Evolutionary conservation across 2,329 filamentous ascomycete genomes (phyloP).

Genomic region (Penicillium hesseltinei): DNA sequence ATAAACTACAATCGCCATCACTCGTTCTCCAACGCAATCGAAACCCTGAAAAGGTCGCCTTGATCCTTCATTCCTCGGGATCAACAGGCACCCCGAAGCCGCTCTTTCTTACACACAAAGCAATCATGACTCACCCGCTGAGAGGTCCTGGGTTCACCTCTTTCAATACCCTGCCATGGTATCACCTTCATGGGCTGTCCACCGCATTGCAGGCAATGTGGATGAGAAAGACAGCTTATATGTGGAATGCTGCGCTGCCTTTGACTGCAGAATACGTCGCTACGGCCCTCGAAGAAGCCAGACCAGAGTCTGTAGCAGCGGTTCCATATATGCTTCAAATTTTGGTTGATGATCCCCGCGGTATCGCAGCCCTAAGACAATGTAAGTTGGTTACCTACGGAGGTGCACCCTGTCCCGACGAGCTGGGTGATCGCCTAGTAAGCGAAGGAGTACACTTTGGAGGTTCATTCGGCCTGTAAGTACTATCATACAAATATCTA

Average conservation of each 20-base stretch:
- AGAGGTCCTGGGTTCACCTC: conserved; percentile 39
- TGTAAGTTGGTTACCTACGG: conserved; percentile 44
- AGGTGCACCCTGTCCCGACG: conserved; percentile 45
- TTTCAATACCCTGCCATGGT: conserved; percentile 47
- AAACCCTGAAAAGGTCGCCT: conserved; percentile 32
- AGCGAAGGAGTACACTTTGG: conserved; percentile 38
- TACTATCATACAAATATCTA: not conserved
- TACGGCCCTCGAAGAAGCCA: conserved; percentile 36
- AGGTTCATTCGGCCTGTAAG: conserved; percentile 44
- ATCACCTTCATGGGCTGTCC: conserved; percentile 45
- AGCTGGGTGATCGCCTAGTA: conserved; percentile 42
- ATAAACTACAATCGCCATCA: conserved; percentile 12
- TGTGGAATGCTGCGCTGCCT: conserved; percentile 44
- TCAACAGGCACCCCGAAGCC: conserved; percentile 51
- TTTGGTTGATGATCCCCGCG: conserved; percentile 37
- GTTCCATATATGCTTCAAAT: conserved; percentile 46
- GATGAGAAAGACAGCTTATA: conserved; percentile 42
- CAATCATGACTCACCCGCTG: conserved; percentile 39
- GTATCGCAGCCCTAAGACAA: conserved; percentile 35
- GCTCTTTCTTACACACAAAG: conserved; percentile 44
- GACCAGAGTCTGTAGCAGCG: conserved; percentile 42
- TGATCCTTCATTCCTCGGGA: conserved; percentile 51
- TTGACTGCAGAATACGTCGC: conserved; percentile 40
- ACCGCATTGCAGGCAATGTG: conserved; percentile 47
- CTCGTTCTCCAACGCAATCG: conserved; percentile 19